A percentile compares a stretch with the other conserved stretches of the same genome.
Evolutionary conservation across 2,329 filamentous ascomycete species (phyloP).

Genomic region (Xylaria sp.): DNA sequence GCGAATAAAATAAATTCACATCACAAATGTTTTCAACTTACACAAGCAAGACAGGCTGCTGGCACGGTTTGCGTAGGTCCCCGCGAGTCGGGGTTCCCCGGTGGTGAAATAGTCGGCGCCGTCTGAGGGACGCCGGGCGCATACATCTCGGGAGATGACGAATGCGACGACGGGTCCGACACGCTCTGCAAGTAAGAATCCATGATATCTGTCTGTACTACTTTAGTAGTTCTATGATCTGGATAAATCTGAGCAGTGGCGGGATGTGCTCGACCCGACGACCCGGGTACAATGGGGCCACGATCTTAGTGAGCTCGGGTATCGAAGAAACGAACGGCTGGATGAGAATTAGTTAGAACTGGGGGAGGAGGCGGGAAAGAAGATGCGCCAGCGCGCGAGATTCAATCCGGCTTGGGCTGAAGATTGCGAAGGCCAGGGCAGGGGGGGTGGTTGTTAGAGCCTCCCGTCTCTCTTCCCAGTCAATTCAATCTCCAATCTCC

Average conservation of each 20-base stretch:
- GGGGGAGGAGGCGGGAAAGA: constrained; percentile 13
- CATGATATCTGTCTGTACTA: constrained; percentile 6
- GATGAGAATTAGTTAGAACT: constrained; percentile 14
- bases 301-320: constrained; percentile 25
- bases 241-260: background rate
- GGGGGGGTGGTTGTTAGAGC: too few relatives aligned
- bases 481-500: constrained; percentile 15
- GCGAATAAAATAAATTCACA: too few relatives aligned
- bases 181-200: constrained; percentile 26
- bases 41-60: constrained; percentile 62
- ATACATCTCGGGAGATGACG: constrained; percentile 29
- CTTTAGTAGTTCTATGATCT: constrained; percentile 1
- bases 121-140: constrained; percentile 11
- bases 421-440: constrained; percentile 15
- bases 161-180: constrained; percentile 25
- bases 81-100: constrained; percentile 32
- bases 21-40: constrained; percentile 44
- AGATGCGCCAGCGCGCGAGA: constrained; percentile 17
- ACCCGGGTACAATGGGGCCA: constrained; percentile 20
- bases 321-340: constrained; percentile 13
- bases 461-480: constrained; percentile 20
- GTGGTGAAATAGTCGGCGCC: constrained; percentile 23
- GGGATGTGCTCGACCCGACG: constrained; percentile 16
- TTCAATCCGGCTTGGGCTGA: constrained; percentile 17
- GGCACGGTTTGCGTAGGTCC: constrained; percentile 47